Percentiles rank a stretch among this genome's conserved stretches.
Evolutionary conservation across 2,329 filamentous ascomycete genomes (phyloP).

Genomic region (Fusarium sp.): DNA sequence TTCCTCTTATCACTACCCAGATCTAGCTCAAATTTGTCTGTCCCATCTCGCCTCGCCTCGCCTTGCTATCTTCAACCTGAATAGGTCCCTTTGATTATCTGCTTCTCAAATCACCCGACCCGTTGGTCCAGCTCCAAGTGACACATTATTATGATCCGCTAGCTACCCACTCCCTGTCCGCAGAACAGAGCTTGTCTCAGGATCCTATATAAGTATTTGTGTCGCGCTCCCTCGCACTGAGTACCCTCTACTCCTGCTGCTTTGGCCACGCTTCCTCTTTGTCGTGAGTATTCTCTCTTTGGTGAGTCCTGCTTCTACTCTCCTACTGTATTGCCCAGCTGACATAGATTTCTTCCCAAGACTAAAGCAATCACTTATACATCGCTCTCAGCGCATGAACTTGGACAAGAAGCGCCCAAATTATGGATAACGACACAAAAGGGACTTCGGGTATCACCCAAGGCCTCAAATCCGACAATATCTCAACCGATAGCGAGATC

Average conservation of each 20-base stretch:
- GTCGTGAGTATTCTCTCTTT: not conserved
- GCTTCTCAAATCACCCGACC: conserved; percentile 12
- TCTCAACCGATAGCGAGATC: conserved; percentile 49
- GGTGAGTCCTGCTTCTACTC: not conserved
- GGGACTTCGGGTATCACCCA: conserved; percentile 19
- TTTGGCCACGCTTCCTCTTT: not conserved
- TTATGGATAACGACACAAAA: conserved; percentile 43
- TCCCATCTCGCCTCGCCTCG: not conserved
- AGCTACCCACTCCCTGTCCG: not conserved
- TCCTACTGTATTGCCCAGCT: not conserved
- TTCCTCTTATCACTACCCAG: not conserved
- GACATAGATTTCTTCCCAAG: not conserved
- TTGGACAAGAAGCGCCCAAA: not conserved
- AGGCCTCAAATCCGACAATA: conserved; percentile 38
- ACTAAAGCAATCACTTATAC: not conserved
- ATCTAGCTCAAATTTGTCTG: not conserved
- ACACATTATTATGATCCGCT: conserved; percentile 16
- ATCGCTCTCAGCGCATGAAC: conserved; percentile 1
- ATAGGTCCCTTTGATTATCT: not conserved
- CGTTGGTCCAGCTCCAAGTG: not conserved
- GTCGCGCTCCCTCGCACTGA: conserved; percentile 10
- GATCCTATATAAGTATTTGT: conserved; percentile 20
- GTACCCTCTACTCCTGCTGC: not conserved
- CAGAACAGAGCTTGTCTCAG: conserved; percentile 1
- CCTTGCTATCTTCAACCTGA: not conserved